Percentiles rank a stretch among this genome's conserved stretches.
Evolutionary conservation across 1,139 yeast species (phyloP).

Genomic region (Diutina sp.): DNA sequence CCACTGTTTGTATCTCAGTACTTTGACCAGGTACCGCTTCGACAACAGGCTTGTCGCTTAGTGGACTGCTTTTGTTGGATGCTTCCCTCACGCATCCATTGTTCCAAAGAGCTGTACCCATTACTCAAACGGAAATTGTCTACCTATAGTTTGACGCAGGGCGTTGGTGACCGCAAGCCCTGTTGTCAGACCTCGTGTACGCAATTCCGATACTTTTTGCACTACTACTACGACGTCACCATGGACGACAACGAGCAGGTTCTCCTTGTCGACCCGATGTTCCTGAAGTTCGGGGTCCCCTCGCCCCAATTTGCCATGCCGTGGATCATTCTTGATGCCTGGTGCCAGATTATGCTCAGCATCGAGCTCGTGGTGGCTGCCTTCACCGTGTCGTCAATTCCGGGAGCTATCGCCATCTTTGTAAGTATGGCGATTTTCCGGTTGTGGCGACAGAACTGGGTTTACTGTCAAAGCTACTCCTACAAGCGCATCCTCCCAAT

Average conservation of each 20-base stretch:
- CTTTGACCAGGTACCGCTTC: background rate
- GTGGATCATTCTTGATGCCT: background rate
- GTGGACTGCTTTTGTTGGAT: background rate
- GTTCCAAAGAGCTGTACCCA: background rate
- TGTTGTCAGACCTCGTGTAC: background rate
- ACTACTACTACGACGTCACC: background rate
- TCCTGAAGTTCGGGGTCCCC: background rate
- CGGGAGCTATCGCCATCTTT: background rate
- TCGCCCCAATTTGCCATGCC: background rate
- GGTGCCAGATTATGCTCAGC: background rate
- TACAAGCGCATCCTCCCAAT: background rate
- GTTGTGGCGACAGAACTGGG: background rate
- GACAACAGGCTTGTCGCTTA: background rate
- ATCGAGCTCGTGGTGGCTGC: background rate
- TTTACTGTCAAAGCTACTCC: background rate
- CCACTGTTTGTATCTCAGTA: background rate
- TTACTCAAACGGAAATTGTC: background rate
- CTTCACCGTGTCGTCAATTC: background rate
- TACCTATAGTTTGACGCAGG: background rate
- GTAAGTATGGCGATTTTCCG: background rate
- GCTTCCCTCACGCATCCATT: background rate
- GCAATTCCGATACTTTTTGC: background rate
- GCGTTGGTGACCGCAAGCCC: background rate
- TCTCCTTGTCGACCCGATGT: slow-evolving; percentile 1
- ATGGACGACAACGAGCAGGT: slow-evolving; percentile 2